Conservation (phyloP, 768 basidiomycete genomes). For the Austroboletus eburneus region DNA sequence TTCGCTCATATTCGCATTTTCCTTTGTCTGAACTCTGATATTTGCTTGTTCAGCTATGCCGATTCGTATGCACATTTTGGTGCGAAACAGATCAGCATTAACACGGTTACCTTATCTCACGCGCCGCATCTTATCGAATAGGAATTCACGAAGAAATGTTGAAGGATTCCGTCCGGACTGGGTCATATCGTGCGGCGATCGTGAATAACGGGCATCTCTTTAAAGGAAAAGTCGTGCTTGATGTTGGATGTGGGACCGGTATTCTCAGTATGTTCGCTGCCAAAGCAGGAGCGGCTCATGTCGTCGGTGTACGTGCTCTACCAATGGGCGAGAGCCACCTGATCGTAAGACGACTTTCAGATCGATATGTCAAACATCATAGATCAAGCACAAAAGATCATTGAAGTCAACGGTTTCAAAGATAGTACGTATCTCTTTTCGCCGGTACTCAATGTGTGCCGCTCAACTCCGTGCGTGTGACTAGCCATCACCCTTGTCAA, state of each 20-base stretch:
- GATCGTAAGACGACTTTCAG: conserved; percentile 37
- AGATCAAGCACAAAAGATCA: conserved; percentile 96
- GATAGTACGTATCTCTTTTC: conserved; percentile 66
- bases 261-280: conserved; percentile 98
- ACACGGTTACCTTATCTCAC: conserved; percentile 4
- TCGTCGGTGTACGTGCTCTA: conserved; percentile 71
- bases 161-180: conserved; percentile 93
- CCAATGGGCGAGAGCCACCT: conserved; percentile 5
- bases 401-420: conserved; percentile 94
- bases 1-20: conserved; percentile 43
- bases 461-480: conserved; percentile 5
- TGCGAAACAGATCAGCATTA: conserved; percentile 31
- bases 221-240: conserved; percentile 94
- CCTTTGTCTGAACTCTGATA: conserved; percentile 35
- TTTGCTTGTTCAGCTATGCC: conserved; percentile 65
- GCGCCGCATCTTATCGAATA: conserved; percentile 28
- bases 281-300: conserved; percentile 90
- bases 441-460: not conserved
- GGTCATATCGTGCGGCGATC: conserved; percentile 93
- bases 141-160: conserved; percentile 99
- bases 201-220: conserved; percentile 92
- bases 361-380: conserved; percentile 99
- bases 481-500: conserved; percentile 93
- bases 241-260: conserved; percentile 98
- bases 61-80: conserved; percentile 97